phyloP scores from a whole-genome alignment of 2,329 filamentous ascomycete genomes.

The Nemania diffusa region DNA sequence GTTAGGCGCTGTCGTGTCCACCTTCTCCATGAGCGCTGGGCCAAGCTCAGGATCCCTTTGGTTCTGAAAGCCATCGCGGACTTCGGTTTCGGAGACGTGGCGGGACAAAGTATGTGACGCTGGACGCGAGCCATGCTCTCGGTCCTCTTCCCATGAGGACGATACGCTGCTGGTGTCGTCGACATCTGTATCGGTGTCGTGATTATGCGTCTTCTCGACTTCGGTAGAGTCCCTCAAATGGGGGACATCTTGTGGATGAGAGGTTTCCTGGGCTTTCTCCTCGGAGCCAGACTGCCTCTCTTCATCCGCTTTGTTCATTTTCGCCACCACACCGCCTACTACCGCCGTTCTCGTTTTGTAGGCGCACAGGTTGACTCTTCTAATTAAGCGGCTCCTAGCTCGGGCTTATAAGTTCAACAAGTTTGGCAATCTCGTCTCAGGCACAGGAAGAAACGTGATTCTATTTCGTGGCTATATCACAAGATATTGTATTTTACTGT shows the following conservation, averaged over 20 bases:
- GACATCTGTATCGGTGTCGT: slow-evolving; percentile 28
- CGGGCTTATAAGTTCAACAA: slow-evolving; percentile 4
- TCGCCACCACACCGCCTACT: slow-evolving; percentile 6
- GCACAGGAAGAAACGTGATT: slow-evolving; percentile 3
- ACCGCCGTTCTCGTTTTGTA: background rate
- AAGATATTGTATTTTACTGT: slow-evolving; percentile 10
- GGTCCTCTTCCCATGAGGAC: slow-evolving; percentile 15
- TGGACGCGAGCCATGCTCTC: slow-evolving; percentile 11
- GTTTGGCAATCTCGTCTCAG: background rate
- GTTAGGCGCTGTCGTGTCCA: slow-evolving; percentile 41
- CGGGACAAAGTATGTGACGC: slow-evolving; percentile 44
- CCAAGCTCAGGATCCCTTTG: slow-evolving; percentile 52
- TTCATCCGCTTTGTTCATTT: slow-evolving; percentile 17
- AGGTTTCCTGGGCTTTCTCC: slow-evolving; percentile 8
- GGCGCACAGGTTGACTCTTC: slow-evolving; percentile 3
- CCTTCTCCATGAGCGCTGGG: slow-evolving; percentile 38
- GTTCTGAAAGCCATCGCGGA: slow-evolving; percentile 54
- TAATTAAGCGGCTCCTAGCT: slow-evolving; percentile 7
- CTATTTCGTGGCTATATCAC: slow-evolving; percentile 23
- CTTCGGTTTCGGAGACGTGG: slow-evolving; percentile 51
- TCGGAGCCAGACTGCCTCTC: slow-evolving; percentile 18
- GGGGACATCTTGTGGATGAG: slow-evolving; percentile 9
- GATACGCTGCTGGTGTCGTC: slow-evolving; percentile 24
- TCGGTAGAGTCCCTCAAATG: slow-evolving; percentile 12
- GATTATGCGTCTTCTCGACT: slow-evolving; percentile 25